Evolutionary conservation across 768 basidiomycete species (phyloP).

Genomic region (Pleurotus sapidus): DNA sequence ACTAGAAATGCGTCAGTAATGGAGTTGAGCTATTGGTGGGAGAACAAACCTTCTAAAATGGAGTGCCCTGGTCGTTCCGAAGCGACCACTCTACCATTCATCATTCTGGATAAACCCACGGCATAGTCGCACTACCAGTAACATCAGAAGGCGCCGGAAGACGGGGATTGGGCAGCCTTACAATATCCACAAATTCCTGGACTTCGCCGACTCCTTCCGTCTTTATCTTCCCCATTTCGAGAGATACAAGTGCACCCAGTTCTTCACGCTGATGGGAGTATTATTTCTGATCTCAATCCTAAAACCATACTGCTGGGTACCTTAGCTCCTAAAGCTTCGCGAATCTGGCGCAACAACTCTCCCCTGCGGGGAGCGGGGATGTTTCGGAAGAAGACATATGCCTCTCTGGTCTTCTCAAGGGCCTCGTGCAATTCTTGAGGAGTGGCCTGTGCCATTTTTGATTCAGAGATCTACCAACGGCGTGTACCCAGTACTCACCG

Average conservation of each 20-base stretch:
- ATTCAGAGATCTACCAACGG: slow-evolving; percentile 9
- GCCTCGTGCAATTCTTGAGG: slow-evolving; percentile 70
- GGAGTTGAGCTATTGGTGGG: slow-evolving; percentile 10
- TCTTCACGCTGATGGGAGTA: slow-evolving; percentile 57
- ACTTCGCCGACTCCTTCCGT: slow-evolving; percentile 93
- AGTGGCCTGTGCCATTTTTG: slow-evolving; percentile 45
- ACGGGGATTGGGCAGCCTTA: slow-evolving; percentile 35
- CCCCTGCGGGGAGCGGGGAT: slow-evolving; percentile 88
- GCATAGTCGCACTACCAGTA: slow-evolving; percentile 82
- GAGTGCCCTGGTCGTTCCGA: slow-evolving; percentile 90
- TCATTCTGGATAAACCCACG: slow-evolving; percentile 90
- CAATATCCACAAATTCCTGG: slow-evolving; percentile 93
- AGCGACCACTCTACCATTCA: slow-evolving; percentile 85
- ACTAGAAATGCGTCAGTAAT: slow-evolving; percentile 45
- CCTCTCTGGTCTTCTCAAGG: slow-evolving; percentile 69
- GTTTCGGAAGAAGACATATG: slow-evolving; percentile 64
- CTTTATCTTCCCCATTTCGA: slow-evolving; percentile 91
- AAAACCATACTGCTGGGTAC: slow-evolving; percentile 28
- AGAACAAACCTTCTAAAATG: slow-evolving; percentile 73
- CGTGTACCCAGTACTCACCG: slow-evolving; percentile 38
- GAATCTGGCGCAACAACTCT: slow-evolving; percentile 84
- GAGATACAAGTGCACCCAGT: slow-evolving; percentile 78
- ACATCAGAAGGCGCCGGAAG: slow-evolving; percentile 9
- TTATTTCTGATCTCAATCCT: not conserved
- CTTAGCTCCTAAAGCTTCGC: slow-evolving; percentile 78